These are phyloP conservation scores for Suillus hirtellus DNA, from an alignment of 768 basidiomycete genomes.

Conservation along the genomic window DNA sequence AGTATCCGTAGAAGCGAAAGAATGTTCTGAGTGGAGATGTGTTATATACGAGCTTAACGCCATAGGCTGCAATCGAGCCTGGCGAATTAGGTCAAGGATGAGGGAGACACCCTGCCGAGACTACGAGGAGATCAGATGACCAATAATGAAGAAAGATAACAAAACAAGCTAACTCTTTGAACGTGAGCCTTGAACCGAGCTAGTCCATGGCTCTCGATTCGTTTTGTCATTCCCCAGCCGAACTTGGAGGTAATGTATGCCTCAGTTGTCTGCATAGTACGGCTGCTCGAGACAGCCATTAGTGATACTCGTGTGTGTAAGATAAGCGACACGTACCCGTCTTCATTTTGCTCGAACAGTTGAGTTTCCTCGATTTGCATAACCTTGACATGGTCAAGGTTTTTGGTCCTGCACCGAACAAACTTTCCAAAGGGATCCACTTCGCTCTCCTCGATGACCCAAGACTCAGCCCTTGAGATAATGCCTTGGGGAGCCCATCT, in stretches of 20 bases:
- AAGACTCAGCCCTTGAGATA: slow-evolving; percentile 82
- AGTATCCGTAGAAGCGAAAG: slow-evolving; percentile 26
- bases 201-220: slow-evolving; percentile 84
- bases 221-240: slow-evolving; percentile 86
- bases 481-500: slow-evolving; percentile 89
- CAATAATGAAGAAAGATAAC: slow-evolving; percentile 11
- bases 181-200: slow-evolving; percentile 85
- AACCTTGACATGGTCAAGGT: slow-evolving; percentile 91
- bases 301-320: not conserved
- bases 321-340: slow-evolving; percentile 56
- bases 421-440: slow-evolving; percentile 82
- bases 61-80: slow-evolving; percentile 65
- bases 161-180: slow-evolving; percentile 61
- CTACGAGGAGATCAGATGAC: slow-evolving; percentile 36
- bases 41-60: slow-evolving; percentile 40
- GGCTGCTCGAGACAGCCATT: slow-evolving; percentile 40
- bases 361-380: slow-evolving; percentile 91
- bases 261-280: slow-evolving; percentile 84
- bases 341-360: slow-evolving; percentile 62
- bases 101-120: slow-evolving; percentile 87
- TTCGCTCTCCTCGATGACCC: slow-evolving; percentile 94
- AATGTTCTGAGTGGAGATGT: slow-evolving; percentile 34
- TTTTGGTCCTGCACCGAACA: slow-evolving; percentile 79
- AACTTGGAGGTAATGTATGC: slow-evolving; percentile 86
- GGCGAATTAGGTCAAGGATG: slow-evolving; percentile 75